Evolutionary conservation across 2,329 filamentous ascomycete genomes (phyloP).

Genomic region (Conoideocrella luteorostrata): DNA sequence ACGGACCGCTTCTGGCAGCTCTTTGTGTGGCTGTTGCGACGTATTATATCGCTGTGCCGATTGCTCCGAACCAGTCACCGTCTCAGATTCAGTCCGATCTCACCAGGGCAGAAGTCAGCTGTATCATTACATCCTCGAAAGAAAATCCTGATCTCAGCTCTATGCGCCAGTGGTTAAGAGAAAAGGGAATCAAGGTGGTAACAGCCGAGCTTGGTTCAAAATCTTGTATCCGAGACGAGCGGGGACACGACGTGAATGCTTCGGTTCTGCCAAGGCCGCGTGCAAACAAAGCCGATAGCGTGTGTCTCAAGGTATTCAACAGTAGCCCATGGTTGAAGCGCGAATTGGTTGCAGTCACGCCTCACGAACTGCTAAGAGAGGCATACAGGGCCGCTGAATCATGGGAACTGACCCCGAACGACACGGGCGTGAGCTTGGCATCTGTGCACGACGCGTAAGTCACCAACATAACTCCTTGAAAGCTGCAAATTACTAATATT

Average conservation of each 20-base stretch:
- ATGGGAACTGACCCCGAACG: constrained; percentile 3
- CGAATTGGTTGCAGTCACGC: constrained; percentile 3
- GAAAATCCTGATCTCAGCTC: not conserved
- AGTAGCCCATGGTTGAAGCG: constrained; percentile 5
- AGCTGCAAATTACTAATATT: not conserved
- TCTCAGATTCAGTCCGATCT: constrained; percentile 15
- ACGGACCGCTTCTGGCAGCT: constrained; percentile 14
- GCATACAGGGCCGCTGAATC: constrained; percentile 2
- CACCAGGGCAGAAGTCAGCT: not conserved
- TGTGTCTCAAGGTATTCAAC: constrained; percentile 3
- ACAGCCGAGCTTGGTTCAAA: not conserved
- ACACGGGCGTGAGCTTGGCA: constrained; percentile 8
- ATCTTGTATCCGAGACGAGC: not conserved
- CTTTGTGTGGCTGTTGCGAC: constrained; percentile 14
- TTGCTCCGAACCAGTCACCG: constrained; percentile 11
- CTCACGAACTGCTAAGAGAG: constrained; percentile 4
- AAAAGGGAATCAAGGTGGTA: not conserved
- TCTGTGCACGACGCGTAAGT: constrained; percentile 7
- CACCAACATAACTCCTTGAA: not conserved
- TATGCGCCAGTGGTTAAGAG: not conserved
- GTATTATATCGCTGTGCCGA: constrained; percentile 14
- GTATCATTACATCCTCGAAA: constrained; percentile 4
- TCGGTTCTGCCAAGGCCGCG: not conserved
- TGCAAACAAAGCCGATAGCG: constrained; percentile 7
- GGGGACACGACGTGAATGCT: not conserved